phyloP scores from a whole-genome alignment of 257 asterid genomes.

The Prunella vulgaris region DNA sequence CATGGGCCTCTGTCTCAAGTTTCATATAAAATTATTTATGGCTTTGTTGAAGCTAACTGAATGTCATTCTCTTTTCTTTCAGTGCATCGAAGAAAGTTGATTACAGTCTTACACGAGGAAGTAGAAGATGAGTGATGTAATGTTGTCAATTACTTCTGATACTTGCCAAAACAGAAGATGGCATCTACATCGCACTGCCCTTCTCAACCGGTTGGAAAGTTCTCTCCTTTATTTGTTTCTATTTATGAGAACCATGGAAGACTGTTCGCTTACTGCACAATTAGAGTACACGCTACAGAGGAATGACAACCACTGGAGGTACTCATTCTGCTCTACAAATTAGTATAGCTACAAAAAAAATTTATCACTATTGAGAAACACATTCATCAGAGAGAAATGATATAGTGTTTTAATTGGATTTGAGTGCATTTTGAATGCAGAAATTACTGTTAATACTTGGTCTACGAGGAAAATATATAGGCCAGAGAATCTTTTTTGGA shows the following conservation, averaged over 20 bases:
- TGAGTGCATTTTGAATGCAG: background rate
- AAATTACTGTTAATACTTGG: background rate
- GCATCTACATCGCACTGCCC: no score
- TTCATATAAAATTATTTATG: background rate
- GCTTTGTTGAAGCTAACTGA: background rate
- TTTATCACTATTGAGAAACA: background rate
- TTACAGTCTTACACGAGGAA: background rate
- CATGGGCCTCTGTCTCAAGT: background rate
- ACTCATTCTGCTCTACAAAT: background rate
- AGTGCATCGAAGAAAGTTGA: constrained; percentile 2
- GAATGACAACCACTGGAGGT: background rate
- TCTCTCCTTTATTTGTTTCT: background rate
- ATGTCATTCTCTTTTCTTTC: background rate
- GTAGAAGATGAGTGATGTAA: background rate
- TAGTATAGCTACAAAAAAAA: background rate
- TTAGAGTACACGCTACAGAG: background rate
- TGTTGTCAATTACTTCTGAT: background rate
- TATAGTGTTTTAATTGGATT: no score
- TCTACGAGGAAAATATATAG: background rate
- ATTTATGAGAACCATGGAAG: background rate
- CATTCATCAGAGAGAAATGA: background rate
- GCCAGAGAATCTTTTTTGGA: no score
- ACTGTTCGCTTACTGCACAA: background rate
- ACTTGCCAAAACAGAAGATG: no score
- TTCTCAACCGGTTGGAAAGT: background rate